Conservation (phyloP, 106 monocot species). For the Iris macrosiphon region DNA sequence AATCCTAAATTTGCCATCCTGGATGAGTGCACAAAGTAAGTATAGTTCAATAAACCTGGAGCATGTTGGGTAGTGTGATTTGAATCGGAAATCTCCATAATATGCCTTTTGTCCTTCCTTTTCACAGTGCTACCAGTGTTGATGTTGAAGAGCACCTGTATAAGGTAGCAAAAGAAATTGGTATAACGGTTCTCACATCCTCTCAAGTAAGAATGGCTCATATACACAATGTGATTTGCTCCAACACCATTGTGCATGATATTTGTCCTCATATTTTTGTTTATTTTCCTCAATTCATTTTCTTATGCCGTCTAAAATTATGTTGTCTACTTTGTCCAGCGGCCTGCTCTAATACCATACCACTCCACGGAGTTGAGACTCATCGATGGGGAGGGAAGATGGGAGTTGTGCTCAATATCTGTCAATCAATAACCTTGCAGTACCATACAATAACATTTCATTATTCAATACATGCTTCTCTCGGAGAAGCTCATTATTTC, state of each 20-base stretch:
- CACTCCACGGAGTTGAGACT: constrained; percentile 61
- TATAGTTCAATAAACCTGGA: constrained; percentile 11
- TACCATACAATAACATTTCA: too few species aligned
- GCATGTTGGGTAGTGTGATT: constrained; percentile 2
- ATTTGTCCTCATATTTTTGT: too few species aligned
- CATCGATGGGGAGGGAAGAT: constrained; percentile 65
- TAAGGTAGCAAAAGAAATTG: constrained; percentile 68
- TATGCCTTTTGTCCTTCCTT: constrained; percentile 10
- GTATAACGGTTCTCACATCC: constrained; percentile 91
- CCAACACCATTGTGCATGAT: too few species aligned
- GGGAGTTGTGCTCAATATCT: constrained; percentile 44
- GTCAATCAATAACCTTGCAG: not conserved
- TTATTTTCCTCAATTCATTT: too few species aligned
- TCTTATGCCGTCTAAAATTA: too few species aligned
- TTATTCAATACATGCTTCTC: too few species aligned
- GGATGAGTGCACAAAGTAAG: constrained; percentile 99
- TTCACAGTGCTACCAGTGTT: constrained; percentile 90
- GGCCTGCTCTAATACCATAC: constrained; percentile 68
- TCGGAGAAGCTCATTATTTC: too few species aligned
- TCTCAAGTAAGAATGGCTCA: constrained; percentile 81
- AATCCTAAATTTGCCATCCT: constrained; percentile 91
- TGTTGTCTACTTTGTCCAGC: constrained; percentile 25
- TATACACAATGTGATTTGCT: too few species aligned
- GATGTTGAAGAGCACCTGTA: constrained; percentile 98
- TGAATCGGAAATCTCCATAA: too few species aligned